Evolutionary conservation across 73 alveolate species (phyloP).

Genomic region (Breviolum minutum): DNA sequence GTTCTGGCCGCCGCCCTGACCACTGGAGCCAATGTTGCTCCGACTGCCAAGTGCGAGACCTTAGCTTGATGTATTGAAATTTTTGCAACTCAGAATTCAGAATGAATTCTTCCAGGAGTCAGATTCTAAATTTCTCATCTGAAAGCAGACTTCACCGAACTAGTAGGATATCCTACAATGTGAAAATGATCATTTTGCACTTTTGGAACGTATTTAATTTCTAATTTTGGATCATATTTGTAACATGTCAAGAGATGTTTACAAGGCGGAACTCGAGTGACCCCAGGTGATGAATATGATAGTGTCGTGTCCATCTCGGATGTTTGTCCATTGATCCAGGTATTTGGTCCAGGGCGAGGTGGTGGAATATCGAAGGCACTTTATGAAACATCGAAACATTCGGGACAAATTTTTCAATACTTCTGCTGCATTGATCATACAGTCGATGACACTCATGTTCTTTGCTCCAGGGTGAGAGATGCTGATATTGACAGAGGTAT

Average conservation of each 20-base stretch:
- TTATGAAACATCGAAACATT: too few relatives aligned
- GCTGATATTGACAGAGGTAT: slow-evolving; percentile 39
- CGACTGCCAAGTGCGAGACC: slow-evolving; percentile 40
- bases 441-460: not conserved
- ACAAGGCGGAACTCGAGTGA: too few relatives aligned
- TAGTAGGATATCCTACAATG: too few relatives aligned
- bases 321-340: not conserved
- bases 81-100: too few relatives aligned
- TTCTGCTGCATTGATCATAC: not conserved
- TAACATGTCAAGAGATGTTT: too few relatives aligned
- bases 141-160: too few relatives aligned
- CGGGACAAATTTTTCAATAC: not conserved
- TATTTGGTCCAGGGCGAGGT: slow-evolving; percentile 28
- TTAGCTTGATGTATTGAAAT: too few relatives aligned
- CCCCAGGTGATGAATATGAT: too few relatives aligned
- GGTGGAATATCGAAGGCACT: slow-evolving; percentile 57
- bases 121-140: not conserved
- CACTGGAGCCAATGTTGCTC: slow-evolving; percentile 76
- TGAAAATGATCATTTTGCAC: too few relatives aligned
- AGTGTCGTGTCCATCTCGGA: too few relatives aligned
- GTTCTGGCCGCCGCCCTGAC: slow-evolving; percentile 46
- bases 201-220: too few relatives aligned
- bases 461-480: slow-evolving; percentile 21
- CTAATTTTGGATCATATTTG: too few relatives aligned
- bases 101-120: not conserved